Evolutionary conservation across 768 basidiomycete species (phyloP), one percentile per base, ranked within the genome.

Genomic region (Pisolithus sp.): DNA sequence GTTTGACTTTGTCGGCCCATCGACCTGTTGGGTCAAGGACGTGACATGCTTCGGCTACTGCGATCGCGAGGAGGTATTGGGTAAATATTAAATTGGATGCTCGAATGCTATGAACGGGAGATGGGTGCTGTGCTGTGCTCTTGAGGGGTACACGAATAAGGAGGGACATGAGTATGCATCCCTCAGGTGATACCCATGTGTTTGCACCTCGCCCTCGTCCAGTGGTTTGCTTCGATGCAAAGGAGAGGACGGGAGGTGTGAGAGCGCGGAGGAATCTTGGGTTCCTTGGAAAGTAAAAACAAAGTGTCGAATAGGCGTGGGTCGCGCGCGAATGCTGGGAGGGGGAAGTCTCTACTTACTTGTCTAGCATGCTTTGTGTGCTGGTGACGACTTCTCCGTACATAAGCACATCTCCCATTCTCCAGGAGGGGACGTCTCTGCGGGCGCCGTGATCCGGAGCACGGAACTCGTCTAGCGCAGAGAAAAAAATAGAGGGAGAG

Each of bases 311-410:
- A 30, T 8, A 9, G 20, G 37, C 17, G 13, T 43, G n/a, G 30
- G 20, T 58, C 23, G 56, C 41, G 10, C 1, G 10, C 31, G 48
- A 24, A 28, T 7, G 44, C 34, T 39, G 21, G 13, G 9, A 21
- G 38, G 18, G 4, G 15, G 31, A 21, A 1, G 17, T 17, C 12
- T 23, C 34, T 1, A 69, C 86, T 68, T 57, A 93, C 95, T 84
- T 89, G 63, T 96, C 91, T 5, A 98, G 74, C 79, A 97, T 81
- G 2, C 92, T 93, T 65, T 98, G 96, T 0, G 95, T 98, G 58
- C 90, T 93, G 2, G 92, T 92, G 10, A 99, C 87, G 0, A 83
- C 82, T 66, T 96, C 91, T 30, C 88, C 86, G 57, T 97, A 97
- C 8, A 94, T 58, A 26, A 97, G 63, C 36, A 81, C 76, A 53